Base-by-base conservation (phyloP, 352 stramenopile genomes). In the Globisporangium viniferum region DNA sequence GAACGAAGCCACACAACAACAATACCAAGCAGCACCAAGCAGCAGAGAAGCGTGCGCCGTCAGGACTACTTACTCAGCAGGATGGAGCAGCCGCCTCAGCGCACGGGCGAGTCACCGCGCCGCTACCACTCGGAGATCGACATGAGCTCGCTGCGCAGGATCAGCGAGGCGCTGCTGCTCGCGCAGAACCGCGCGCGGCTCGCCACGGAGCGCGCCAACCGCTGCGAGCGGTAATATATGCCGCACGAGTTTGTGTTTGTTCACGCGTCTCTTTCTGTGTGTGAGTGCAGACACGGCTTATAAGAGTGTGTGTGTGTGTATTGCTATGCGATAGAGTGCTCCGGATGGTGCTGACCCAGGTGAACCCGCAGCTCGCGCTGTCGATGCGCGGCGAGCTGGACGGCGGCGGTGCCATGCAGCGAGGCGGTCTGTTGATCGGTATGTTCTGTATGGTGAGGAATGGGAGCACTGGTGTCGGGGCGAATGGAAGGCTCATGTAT, bases 141-240 rank as follows among this genome's bases (percentile, higher is more conserved):
- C 65, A 84, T 88, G 67, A 75, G 53, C 65, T 81, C 80, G 54
- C 75, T 90, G 70, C 80, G 84, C 41, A 79, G 84, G 66, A 80
- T 92, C 60, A 78, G 84, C 59, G 84, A 92, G 57, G 84, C 84
- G 27, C 77, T 92, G 55, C 71, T 92, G 24, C 74, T 92, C 6
- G 84, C 84, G 22, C 84, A 92, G 69, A 92, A 88, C 67, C 82
- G 84, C 67, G 84, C 84, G 9, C 75, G 84, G 0, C 64, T 73
- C 20, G 78, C 84, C 44, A 86, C 82, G 0, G 84, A 90, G 48
- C 79, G 84, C 58, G 84, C 84, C 18, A 86, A 84, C 67, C 84
- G 77, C 35, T 78, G 77, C 41, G 84, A 92, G 75, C 82, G 82
- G 84, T 92, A 59, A 24, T 24, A 24, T 24, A 24, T 24, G 24